Base-by-base conservation (phyloP, 2,329 filamentous ascomycete genomes). In the Fusarium tjaetaba region DNA sequence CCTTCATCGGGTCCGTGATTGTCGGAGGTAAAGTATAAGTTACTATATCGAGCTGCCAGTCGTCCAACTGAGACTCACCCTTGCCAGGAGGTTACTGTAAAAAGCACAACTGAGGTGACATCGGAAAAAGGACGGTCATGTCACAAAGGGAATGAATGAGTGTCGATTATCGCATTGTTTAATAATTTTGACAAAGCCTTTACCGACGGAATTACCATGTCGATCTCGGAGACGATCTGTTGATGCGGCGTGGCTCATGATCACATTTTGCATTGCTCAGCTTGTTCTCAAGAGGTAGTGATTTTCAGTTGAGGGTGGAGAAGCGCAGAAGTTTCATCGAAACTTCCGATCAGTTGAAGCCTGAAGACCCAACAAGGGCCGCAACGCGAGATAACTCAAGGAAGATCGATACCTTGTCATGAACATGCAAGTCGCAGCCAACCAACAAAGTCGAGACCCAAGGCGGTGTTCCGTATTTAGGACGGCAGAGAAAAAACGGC, bases 11-110 rank as follows among this genome's bases (percentile, higher is more conserved):
- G 61, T 39, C 65, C 39, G 55, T 48, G 61, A 48, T 59, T 52
- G 57, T 68, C 45, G 34, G 68, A 64, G 36, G 55, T 73, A 63
- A 56, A 74, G 67, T 60, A 57, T 46, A 57, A 60, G 68, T 75
- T 77, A 65, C 76, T 78, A 77, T 76, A 75, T 77, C 68, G 64
- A 67, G 76, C 70, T 56, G 55, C 62, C 45, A 45, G 61, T 38
- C 36, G 42, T 43, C 42, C 61, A 67, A 60, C 53, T 72, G 60
- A 65, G 59, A 61, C 57, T 72, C 51, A 72, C 58, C 68, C 71
- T 61, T 56, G 63, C 46, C 49, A 61, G 60, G 52, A 41, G 63
- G 42, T 30, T 45, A 20, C 43, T 58, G 42, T 28, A 49, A 59
- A 34, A 48, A 67, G 42, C 43, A 58, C 67, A 42, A 28, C 34